phyloP scores from a whole-genome alignment of 2,329 filamentous ascomycete genomes.

The Diaporthe sp. region DNA sequence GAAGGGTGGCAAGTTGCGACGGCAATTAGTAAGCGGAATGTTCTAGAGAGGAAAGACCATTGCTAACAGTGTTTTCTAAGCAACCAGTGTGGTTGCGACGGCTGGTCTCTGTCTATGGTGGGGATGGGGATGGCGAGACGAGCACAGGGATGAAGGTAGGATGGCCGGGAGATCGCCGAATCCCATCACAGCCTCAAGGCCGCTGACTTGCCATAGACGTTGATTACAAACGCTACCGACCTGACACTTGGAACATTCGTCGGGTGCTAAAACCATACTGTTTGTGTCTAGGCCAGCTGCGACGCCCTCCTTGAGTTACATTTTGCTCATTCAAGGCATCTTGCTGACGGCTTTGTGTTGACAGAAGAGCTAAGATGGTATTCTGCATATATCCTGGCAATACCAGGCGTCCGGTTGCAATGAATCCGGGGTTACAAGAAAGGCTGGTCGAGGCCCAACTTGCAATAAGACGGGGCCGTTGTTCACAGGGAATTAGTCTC shows the following conservation, averaged over 20 bases:
- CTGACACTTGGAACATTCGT: not conserved
- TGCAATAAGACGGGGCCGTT: not conserved
- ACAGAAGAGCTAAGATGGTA: not conserved
- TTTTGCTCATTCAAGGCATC: not conserved
- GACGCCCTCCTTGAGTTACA: not conserved
- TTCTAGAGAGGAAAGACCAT: not conserved
- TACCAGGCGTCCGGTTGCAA: not conserved
- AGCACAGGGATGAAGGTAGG: not conserved
- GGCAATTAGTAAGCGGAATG: not conserved
- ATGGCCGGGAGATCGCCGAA: not conserved
- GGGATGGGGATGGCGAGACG: constrained; percentile 46
- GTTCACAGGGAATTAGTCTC: not conserved
- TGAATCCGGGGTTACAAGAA: not conserved
- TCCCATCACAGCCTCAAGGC: not conserved
- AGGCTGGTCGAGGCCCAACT: not conserved
- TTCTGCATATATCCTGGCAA: not conserved
- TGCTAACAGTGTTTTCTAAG: not conserved
- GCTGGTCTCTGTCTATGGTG: constrained; percentile 42
- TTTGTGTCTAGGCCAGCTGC: not conserved
- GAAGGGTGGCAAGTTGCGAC: constrained; percentile 40
- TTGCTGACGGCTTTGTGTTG: not conserved
- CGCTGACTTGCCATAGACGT: not conserved
- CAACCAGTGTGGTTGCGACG: not conserved
- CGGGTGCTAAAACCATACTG: not conserved
- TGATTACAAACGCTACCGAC: not conserved